Evolutionary conservation across 2,329 filamentous ascomycete species (phyloP).

Genomic region (Cryphonectria radicalis): DNA sequence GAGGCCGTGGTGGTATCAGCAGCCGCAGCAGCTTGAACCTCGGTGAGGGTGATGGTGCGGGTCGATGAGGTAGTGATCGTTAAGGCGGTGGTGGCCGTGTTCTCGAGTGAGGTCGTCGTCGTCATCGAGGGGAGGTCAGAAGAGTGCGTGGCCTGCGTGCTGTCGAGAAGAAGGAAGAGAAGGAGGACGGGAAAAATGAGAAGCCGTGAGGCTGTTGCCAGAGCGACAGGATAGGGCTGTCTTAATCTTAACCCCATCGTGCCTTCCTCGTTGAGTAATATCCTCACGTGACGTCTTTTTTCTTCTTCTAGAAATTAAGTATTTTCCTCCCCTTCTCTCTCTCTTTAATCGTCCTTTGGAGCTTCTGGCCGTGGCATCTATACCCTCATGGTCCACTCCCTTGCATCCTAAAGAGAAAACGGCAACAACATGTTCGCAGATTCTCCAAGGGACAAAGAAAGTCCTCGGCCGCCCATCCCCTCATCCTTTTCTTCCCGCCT

Average conservation of each 20-base stretch:
- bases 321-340: not conserved
- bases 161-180: not conserved
- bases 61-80: not conserved
- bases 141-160: not conserved
- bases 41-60: constrained; percentile 5
- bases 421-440: not conserved
- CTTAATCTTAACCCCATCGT: not conserved
- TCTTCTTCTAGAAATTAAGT: not conserved
- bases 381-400: not conserved
- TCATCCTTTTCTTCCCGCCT: not conserved
- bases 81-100: constrained; percentile 10
- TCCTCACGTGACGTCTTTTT: not conserved
- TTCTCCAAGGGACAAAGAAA: not conserved
- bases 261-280: constrained; percentile 11
- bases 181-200: not conserved
- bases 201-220: constrained; percentile 4
- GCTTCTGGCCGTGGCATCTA: not conserved
- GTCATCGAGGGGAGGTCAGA: not conserved
- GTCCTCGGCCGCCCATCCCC: not conserved
- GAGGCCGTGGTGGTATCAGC: not conserved
- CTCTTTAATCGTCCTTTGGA: not conserved
- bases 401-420: not conserved
- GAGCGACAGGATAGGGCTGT: not conserved
- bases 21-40: not conserved
- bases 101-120: too few species aligned